Evolutionary conservation across 2,329 filamentous ascomycete species (phyloP), one percentile per base, ranked within the genome.

Genomic region (Colletotrichum liriopes): DNA sequence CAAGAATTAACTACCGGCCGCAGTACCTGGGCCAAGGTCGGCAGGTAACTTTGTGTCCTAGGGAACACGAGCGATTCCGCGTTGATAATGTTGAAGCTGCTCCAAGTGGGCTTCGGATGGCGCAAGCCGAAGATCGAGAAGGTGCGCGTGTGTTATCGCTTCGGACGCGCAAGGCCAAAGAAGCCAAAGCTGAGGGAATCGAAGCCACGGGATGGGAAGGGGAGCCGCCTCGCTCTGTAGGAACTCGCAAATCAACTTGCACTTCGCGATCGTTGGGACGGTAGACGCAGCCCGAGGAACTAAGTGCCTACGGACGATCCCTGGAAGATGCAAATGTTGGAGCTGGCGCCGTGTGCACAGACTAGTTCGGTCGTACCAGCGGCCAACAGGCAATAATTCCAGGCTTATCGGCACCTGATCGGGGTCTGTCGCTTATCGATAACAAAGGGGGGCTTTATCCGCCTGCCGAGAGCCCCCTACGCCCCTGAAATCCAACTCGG

Each of bases 381-480:
- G 43, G 55, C 47, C 49, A 56, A 61, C 56, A 56, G 35, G 56
- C 49, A 61, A 52, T 61, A 59, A 67, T 64, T 63, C 29, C 47
- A 67, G 26, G 35, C 63, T 67, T 73, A 68, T 68, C 69, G 69
- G 72, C 69, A 74, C 72, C 69, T 74, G 72, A 74, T 69, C 69
- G 60, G 67, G 56, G 61, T 64, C 16, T 11, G 11, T 4, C 12
- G 51, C 35, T 72, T 72, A 72, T 72, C 69, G 69, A 72, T 69
- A 72, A 72, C 47, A 35, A 6, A 23, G 52, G 20, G 32, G 39
- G 16, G 26, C 29, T 41, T 63, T 54, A 71, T 71, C 62, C 51
- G 49, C 55, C 20, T 49, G 32, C 67, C 37, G 49, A 59, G 6
- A 37, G n/a, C 35, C 55, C 68, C 63, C 63, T 67, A 39, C 12